These are phyloP conservation scores for Cercospora beticola DNA, from an alignment of 2,329 filamentous ascomycete species.

Conservation along the genomic window DNA sequence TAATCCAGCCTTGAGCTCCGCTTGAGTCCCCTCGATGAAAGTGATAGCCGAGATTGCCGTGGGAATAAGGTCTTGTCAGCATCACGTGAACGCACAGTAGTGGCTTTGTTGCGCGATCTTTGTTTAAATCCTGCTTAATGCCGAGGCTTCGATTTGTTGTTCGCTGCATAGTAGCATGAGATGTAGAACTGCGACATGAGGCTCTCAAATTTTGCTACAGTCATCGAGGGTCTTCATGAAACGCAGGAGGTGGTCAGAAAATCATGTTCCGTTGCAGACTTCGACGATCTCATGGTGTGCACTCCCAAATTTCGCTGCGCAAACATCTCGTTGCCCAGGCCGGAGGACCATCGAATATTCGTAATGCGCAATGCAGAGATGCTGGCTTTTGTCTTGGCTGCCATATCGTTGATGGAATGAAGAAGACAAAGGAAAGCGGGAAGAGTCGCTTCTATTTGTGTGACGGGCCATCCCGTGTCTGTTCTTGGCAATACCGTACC, in stretches of 20 bases:
- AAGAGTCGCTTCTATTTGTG: background rate
- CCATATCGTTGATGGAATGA: background rate
- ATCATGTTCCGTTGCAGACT: background rate
- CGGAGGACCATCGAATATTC: background rate
- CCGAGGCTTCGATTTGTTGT: background rate
- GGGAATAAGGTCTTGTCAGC: background rate
- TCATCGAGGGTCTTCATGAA: background rate
- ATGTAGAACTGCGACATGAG: too few relatives aligned
- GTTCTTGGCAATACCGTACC: background rate
- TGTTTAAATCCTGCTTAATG: background rate
- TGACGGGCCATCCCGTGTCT: background rate
- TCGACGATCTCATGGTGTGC: background rate
- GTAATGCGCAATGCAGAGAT: background rate
- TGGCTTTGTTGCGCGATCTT: background rate
- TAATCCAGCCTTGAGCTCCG: constrained; percentile 11
- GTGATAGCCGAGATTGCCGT: constrained; percentile 14
- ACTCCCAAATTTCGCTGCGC: background rate
- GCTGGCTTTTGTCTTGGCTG: background rate
- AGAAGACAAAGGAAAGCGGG: background rate
- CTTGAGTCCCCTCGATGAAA: constrained; percentile 4
- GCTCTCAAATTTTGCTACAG: background rate
- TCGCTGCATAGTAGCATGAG: background rate
- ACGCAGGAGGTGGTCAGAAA: background rate
- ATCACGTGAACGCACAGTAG: background rate
- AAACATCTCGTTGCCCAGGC: background rate